These are phyloP conservation scores for Xerocomellus amylosporus DNA, from an alignment of 768 basidiomycete species.

Conservation along the genomic window DNA sequence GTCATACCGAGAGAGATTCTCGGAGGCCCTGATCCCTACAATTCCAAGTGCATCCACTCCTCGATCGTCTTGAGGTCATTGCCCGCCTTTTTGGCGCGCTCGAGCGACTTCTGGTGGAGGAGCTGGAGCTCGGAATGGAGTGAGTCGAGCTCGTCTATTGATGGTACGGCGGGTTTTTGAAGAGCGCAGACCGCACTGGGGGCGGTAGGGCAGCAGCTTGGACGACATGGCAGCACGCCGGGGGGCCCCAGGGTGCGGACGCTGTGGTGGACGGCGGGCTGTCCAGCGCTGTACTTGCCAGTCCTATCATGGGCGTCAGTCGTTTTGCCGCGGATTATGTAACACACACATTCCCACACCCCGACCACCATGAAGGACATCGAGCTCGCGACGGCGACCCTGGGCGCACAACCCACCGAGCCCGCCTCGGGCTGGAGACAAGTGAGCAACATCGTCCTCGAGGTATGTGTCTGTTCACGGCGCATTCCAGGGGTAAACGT, in stretches of 20 bases:
- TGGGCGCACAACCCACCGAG: constrained; percentile 26
- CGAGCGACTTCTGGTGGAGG: constrained; percentile 52
- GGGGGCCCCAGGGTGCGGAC: too few relatives aligned
- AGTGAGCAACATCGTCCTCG: constrained; percentile 67
- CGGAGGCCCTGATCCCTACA: too few relatives aligned
- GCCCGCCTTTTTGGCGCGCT: constrained; percentile 69
- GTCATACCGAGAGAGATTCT: too few relatives aligned
- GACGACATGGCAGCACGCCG: constrained; percentile 50
- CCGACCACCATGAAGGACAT: not conserved
- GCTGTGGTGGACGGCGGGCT: too few relatives aligned
- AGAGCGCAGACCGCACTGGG: constrained; percentile 53
- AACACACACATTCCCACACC: constrained; percentile 23
- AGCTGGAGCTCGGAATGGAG: constrained; percentile 60
- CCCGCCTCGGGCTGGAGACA: constrained; percentile 39
- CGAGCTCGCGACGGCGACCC: constrained; percentile 17
- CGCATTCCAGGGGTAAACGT: not conserved
- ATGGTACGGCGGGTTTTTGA: constrained; percentile 63
- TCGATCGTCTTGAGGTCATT: constrained; percentile 73
- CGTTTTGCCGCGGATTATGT: constrained; percentile 30
- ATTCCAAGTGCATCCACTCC: constrained; percentile 76
- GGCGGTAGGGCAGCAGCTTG: constrained; percentile 53
- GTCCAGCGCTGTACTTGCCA: too few relatives aligned
- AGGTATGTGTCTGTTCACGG: constrained; percentile 45
- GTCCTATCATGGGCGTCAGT: too few relatives aligned
- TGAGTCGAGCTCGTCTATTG: constrained; percentile 66